Base-by-base conservation (phyloP, 805 yeast genomes). In the Isabelozyma pseudorhagii region DNA sequence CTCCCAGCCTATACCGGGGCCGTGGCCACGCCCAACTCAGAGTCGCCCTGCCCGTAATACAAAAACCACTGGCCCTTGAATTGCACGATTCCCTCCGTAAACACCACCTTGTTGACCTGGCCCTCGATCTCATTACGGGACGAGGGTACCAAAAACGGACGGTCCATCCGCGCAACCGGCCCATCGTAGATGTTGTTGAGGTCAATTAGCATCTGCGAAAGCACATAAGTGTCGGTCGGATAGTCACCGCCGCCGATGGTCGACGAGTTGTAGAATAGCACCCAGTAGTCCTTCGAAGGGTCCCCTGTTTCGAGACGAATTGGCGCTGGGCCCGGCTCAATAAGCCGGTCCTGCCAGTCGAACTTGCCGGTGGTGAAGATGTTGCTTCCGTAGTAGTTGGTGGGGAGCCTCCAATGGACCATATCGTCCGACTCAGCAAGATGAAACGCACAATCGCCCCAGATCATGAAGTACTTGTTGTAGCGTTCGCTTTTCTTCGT, bases 271-370 rank as follows among this genome's bases (percentile, higher is more conserved):
- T 73, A 72, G 51, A 73, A 59, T 31, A 73, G 61, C 5, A 72
- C 51, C 61, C 71, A 72, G 49, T 66, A 66, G 54, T 70, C 71
- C 41, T 52, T 60, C 13, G 42, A 14, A 8, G 43, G 17, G 5
- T 39, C 41, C 15, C 56, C 58, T 40, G 60, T 59, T 40, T 63
- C 61, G 40, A 73, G 46, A 51, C 67, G 69, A 34, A 73, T 67
- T 0, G 78, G 78, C 3, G 75, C 74, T 0, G 77, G 71, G 0
- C 78, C 78, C 1, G 72, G 64, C 51, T 73, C 78, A 51, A 73
- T 70, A 28, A 73, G 59, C 46, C 64, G 66, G 49, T 63, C 60
- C 49, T 73, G 74, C 64, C 68, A 64, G 36, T 52, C 50, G 44
- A 64, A 62, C 8, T 55, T 52, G 4, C 69, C 69, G 6, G 48